Conservation (phyloP, 176 grass and related monocot genomes). For the Aegilops longissima region DNA sequence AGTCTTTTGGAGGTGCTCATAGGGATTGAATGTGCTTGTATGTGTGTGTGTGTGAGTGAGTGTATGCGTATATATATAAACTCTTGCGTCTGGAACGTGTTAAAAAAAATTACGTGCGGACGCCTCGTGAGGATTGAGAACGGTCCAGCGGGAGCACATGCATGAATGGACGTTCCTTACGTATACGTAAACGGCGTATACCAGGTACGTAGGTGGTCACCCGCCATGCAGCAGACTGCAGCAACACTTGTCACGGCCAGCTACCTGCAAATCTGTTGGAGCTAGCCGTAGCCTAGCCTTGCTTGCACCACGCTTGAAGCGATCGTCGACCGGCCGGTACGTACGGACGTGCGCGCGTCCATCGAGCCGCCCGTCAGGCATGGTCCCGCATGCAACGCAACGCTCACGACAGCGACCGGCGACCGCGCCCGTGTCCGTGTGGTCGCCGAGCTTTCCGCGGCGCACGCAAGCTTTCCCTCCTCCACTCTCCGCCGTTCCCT, state of each 20-base stretch:
- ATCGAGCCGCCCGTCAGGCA: neutral
- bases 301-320: conserved; percentile 36
- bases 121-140: too few relatives aligned
- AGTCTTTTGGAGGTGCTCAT: too few relatives aligned
- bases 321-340: neutral
- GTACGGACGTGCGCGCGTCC: neutral
- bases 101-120: too few relatives aligned
- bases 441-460: conserved; percentile 37
- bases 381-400: neutral
- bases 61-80: too few relatives aligned
- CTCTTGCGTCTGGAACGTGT: too few relatives aligned
- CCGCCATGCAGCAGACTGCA: neutral
- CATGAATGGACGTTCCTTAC: too few relatives aligned
- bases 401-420: conserved; percentile 16
- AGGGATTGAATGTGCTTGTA: too few relatives aligned
- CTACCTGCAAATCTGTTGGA: neutral
- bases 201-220: too few relatives aligned
- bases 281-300: neutral
- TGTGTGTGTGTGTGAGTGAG: too few relatives aligned
- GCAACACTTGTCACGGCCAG: neutral
- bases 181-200: too few relatives aligned
- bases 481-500: neutral
- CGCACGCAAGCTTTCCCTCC: conserved; percentile 28
- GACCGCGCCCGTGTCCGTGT: neutral
- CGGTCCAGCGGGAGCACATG: too few relatives aligned